Evolutionary conservation across 2,329 filamentous ascomycete genomes (phyloP).

Genomic region (Coniochaeta pulveracea): DNA sequence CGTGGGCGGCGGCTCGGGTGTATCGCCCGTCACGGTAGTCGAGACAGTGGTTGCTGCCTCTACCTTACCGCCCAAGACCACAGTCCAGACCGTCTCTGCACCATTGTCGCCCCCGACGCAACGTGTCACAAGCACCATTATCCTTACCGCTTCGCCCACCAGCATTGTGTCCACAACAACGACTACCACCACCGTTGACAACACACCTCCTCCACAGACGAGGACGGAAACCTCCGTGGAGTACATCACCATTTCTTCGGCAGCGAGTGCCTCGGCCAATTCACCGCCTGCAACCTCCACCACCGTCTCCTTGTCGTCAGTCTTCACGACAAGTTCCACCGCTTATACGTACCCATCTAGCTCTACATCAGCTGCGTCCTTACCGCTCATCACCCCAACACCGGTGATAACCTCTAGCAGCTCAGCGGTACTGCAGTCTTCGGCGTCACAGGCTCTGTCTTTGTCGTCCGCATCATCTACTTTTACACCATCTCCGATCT

Average conservation of each 20-base stretch:
- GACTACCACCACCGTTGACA: conserved; percentile 18
- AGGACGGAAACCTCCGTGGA: conserved; percentile 7
- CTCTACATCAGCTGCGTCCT: conserved; percentile 6
- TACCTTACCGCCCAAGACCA: conserved; percentile 17
- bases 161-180: conserved; percentile 8
- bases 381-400: too few species aligned
- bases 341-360: conserved; percentile 2
- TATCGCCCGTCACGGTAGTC: conserved; percentile 9
- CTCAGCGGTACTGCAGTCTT: conserved; percentile 3
- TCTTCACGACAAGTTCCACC: neutral
- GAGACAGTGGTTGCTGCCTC: conserved; percentile 13
- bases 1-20: conserved; percentile 6
- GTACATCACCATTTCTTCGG: conserved; percentile 6
- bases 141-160: conserved; percentile 11
- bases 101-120: conserved; percentile 12
- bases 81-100: conserved; percentile 15
- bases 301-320: conserved; percentile 3
- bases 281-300: neutral
- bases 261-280: conserved; percentile 1
- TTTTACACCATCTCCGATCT: neutral
- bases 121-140: conserved; percentile 16
- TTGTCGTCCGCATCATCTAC: conserved; percentile 3
- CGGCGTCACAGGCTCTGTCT: neutral
- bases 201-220: conserved; percentile 8
- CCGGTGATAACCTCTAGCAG: too few species aligned